Evolutionary conservation across 371 early-diverging fungal species (phyloP), one percentile per base, ranked within the genome.

Genomic region (Apophysomyces elegans): DNA sequence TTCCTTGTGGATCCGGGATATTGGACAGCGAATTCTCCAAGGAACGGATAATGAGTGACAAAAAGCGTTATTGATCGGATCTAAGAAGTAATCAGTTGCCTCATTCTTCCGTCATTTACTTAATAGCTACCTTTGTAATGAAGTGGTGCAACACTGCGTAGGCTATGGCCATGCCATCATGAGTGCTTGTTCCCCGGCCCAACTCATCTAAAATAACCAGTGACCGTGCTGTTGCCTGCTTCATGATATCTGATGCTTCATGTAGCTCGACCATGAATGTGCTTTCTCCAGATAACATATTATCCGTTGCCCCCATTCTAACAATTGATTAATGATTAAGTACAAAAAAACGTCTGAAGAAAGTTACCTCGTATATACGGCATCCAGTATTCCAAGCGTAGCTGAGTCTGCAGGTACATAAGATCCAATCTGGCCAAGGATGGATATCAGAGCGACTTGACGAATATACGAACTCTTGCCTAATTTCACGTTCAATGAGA

Each of bases 201-300:
- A 99, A 86, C 69, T 99, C 99, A 76, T 99, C 99, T 72, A 99
- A 84, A 38, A 99, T 92, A 1, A 96, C 92, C 61, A 96, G 74
- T 0, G 91, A 92, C 13, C 86, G 80, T 7, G 67, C 64, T 1
- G 96, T 94, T 1, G 89, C 86, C 11, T 82, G 71, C 37, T 78
- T 75, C 72, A 96, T 76, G 16, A 96, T 90, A 56, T 86, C 88
- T 1, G 89, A 81, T 0, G 95, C 90, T 74, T 96, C 96, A 59
- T 81, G 83, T 62, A 97, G 79, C 77, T 96, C 97, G 4, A 92
- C 84, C 91, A 93, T 92, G 76, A 97, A 97, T 1, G 97, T 96
- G 63, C 92, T 92, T 60, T 95, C 90, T 0, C 93, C 93, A 1
- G 78, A 75, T 59, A 86, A 66, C 68, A 91, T 68, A 60, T 87